Evolutionary conservation across 352 stramenopile species (phyloP), one percentile per base, ranked within the genome.

Genomic region (Pythium insidiosum): DNA sequence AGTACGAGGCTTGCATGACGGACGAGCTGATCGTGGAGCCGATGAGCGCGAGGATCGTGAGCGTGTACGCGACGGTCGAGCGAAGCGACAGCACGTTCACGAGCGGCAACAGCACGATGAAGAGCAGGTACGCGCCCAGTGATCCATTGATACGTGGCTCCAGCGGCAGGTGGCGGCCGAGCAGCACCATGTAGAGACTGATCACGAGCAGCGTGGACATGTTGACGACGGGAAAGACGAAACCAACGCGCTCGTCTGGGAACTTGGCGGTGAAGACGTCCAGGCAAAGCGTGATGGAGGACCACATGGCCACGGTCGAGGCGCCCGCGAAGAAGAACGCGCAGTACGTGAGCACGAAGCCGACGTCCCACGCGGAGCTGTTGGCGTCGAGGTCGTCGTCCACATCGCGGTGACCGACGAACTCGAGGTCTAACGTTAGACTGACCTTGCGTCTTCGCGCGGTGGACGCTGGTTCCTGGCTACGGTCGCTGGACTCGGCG

Each of bases 161-260:
- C 24, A 90, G 56, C 23, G 68, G 65, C 46, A 85, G 43, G 43
- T 87, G 73, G 0, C 78, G 68, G 7, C 78, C 78, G 2, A 67
- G 66, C 38, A 90, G 58, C 36, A 90, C 66, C 78, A 90, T 90
- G 55, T 85, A 90, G 5, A 90, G 55, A 37, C 58, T 84, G 44
- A 88, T 79, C 4, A 88, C 59, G 6, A 90, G 56, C 43, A 90
- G 56, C 35, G 78, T 81, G 26, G 78, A 90, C 78, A 90, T 90
- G 56, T 87, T 90, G 54, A 88, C 66, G 21, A 90, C 74, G 3
- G 78, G 78, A 48, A 90, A 88, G 26, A 90, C 68, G 38, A 90
- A 90, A 6, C 70, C 66, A 16, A 85, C 70, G 50, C 74, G 70
- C 40, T 87, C 62, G 38, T 63, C 47, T 15, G 78, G 73, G 53